Evolutionary conservation across 495 filamentous ascomycete genomes (phyloP).

Genomic region (Trichodelitschia bisporula): DNA sequence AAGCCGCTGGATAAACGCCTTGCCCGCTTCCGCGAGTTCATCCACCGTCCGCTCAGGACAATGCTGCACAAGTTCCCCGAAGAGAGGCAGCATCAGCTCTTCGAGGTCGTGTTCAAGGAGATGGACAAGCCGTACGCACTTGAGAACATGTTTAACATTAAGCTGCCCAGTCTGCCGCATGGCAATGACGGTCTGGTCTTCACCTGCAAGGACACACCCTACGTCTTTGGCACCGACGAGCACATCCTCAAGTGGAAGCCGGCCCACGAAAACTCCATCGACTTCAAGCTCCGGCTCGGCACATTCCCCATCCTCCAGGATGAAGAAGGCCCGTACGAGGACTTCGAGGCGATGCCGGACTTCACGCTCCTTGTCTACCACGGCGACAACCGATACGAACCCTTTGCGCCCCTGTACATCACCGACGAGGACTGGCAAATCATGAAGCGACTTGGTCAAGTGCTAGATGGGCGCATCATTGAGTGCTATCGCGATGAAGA

Average conservation of each 20-base stretch:
- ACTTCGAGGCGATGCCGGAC: constrained; percentile 34
- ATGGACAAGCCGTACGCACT: constrained; percentile 67
- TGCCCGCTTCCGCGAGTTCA: constrained; percentile 54
- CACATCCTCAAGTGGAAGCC: constrained; percentile 97
- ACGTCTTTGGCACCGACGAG: constrained; percentile 71
- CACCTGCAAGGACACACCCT: constrained; percentile 65
- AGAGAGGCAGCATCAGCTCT: constrained; percentile 44
- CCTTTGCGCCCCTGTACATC: constrained; percentile 40
- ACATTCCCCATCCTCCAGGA: constrained; percentile 43
- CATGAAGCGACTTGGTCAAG: constrained; percentile 40
- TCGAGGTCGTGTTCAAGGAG: constrained; percentile 61
- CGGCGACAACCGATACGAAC: constrained; percentile 28
- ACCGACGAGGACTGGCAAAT: constrained; percentile 61
- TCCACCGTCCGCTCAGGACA: constrained; percentile 55
- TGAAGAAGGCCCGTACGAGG: constrained; percentile 20
- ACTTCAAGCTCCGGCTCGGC: constrained; percentile 52
- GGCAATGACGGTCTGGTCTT: constrained; percentile 95
- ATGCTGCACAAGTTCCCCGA: constrained; percentile 43
- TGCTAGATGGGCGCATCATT: constrained; percentile 60
- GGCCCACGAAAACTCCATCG: constrained; percentile 71
- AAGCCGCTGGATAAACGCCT: constrained; percentile 70
- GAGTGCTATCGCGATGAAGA: constrained; percentile 62
- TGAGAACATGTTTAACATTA: constrained; percentile 49
- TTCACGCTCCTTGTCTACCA: constrained; percentile 32
- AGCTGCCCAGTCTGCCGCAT: constrained; percentile 57